Percentiles rank a stretch among this genome's conserved stretches.
Conservation (phyloP, 108 stramenopile species). For the Skeletonema marinoi region DNA sequence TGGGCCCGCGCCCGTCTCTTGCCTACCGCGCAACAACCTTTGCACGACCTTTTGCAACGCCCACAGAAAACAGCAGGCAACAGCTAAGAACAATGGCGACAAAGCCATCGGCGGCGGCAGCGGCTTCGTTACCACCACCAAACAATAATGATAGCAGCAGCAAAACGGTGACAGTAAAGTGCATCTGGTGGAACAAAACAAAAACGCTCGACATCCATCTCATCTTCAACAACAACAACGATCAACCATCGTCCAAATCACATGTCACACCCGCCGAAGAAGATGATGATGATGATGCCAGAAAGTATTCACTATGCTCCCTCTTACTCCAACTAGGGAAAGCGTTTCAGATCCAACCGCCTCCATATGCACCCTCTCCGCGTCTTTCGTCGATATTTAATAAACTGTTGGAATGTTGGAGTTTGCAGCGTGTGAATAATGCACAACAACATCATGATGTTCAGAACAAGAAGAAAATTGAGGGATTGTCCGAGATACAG, state of each 20-base stretch:
- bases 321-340: conserved; percentile 1
- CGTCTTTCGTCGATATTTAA: conserved; percentile 1
- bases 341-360: neutral
- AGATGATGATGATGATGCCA: neutral
- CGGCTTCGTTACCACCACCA: neutral
- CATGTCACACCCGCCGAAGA: neutral
- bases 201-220: neutral
- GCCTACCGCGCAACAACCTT: no score
- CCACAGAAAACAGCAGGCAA: neutral
- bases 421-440: neutral
- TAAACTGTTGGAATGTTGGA: conserved; percentile 3
- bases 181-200: neutral
- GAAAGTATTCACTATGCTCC: conserved; percentile 6
- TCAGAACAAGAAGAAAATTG: conserved; percentile 2
- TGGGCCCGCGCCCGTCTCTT: no score
- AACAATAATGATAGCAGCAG: neutral
- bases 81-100: neutral
- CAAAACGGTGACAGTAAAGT: neutral
- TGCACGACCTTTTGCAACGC: no score
- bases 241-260: neutral
- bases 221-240: neutral
- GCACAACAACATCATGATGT: neutral
- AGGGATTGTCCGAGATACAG: neutral
- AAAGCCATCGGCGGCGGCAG: neutral
- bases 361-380: neutral